Base-by-base conservation (phyloP, 306 rosid genomes). In the peach (Prunus persica) region DNA sequence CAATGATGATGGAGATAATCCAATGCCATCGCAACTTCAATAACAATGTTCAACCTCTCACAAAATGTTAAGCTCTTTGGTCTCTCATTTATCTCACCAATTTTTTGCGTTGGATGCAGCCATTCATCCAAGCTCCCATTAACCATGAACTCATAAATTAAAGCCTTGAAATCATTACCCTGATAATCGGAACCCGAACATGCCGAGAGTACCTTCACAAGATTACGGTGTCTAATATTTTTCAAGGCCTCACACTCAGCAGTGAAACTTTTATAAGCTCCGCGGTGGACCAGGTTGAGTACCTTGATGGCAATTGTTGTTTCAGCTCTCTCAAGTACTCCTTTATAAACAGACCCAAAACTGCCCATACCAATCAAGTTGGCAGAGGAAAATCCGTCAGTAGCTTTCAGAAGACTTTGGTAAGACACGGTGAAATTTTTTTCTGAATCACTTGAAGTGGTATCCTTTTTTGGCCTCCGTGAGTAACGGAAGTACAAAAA, bases 211-310 rank as follows among this genome's bases (percentile, higher is more conserved):
- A 84, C 80, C 86, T 84, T 87, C 5, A 87, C 81, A 65, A 84
- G 90, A 72, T 87, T 87, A 0, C 84, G 60, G 56, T 87, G 88
- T 25, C 83, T 68, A 41, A 80, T 80, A 62, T 14, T 62, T 6
- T 15, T 62, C n/a, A 62, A 62, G 20, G 83, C 87, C 28, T 51
- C 62, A 54, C 91, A 87, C 72, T 87, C 84, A 0, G 75, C 76
- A 5, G 63, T 56, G 72, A 87, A 87, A 49, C 88, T 82, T 32
- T 61, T 82, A 9, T 55, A 82, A 57, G 85, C 91, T 52, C 87
- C 84, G 7, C 1, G 76, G 43, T 34, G 72, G 68, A 25, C 22
- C 28, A 82, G 85, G 64, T 84, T 73, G 28, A 87, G 65, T 13
- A 87, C 90, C 68, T 84, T 84, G 50, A 84, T 11, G 2, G 84